A percentile compares a stretch with the other conserved stretches of the same genome.
These are phyloP conservation scores for Quercus ilex DNA, from an alignment of 306 rosid species.

Conservation along the genomic window DNA sequence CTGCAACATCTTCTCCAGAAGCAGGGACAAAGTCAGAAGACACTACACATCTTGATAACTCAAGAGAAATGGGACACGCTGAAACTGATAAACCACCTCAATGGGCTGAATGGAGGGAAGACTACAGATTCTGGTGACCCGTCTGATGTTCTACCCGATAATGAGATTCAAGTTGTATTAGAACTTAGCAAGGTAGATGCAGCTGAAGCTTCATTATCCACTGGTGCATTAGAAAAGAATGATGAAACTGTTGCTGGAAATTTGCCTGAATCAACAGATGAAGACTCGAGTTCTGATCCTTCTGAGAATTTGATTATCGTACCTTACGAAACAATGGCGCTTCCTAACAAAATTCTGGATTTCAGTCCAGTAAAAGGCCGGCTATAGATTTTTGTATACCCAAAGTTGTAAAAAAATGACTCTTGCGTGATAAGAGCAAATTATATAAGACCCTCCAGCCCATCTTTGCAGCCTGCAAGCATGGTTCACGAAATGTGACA, in stretches of 20 bases:
- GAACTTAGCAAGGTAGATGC: constrained; percentile 31
- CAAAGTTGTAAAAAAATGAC: not conserved
- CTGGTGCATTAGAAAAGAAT: constrained; percentile 28
- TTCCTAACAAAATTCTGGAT: not conserved
- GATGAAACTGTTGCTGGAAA: constrained; percentile 35
- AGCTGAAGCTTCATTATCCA: constrained; percentile 40
- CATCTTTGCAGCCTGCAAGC: not conserved
- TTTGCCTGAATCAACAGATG: constrained; percentile 21
- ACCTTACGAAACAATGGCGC: not conserved
- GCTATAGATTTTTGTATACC: not conserved
- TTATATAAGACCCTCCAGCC: not conserved
- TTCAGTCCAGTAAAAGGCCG: too few species aligned
- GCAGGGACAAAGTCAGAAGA: constrained; percentile 36
- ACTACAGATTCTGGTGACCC: constrained; percentile 66
- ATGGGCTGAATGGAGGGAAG: constrained; percentile 99
- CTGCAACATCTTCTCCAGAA: constrained; percentile 65
- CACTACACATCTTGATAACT: not conserved
- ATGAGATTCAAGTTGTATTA: constrained; percentile 41
- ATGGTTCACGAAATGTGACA: not conserved
- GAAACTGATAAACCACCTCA: constrained; percentile 84
- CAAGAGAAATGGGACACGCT: constrained; percentile 25
- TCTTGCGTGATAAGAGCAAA: not conserved
- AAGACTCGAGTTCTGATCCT: constrained; percentile 23
- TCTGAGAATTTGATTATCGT: not conserved
- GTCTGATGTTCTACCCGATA: constrained; percentile 55